phyloP scores from a whole-genome alignment of 2,329 filamentous ascomycete genomes.

The Xylariales sp. region DNA sequence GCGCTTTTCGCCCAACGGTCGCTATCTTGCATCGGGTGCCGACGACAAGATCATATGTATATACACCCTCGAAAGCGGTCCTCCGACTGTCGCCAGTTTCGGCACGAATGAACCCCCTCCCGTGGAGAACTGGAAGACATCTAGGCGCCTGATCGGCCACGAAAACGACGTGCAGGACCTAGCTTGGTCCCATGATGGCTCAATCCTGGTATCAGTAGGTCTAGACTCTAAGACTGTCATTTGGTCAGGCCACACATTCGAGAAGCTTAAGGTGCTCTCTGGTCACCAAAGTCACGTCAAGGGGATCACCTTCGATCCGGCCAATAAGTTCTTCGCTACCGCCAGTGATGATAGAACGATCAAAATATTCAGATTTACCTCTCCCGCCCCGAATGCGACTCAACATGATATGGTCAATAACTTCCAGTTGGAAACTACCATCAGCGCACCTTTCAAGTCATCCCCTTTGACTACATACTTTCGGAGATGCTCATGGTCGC shows the following conservation, averaged over 20 bases:
- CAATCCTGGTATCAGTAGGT: slow-evolving; percentile 90
- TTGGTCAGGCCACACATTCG: slow-evolving; percentile 97
- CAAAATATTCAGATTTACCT: slow-evolving; percentile 92
- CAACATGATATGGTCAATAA: slow-evolving; percentile 96
- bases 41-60: slow-evolving; percentile 99
- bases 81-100: slow-evolving; percentile 69
- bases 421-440: slow-evolving; percentile 90
- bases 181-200: slow-evolving; percentile 94
- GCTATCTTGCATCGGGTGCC: slow-evolving; percentile 92
- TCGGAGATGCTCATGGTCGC: slow-evolving; percentile 93
- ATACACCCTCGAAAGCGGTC: slow-evolving; percentile 81
- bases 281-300: slow-evolving; percentile 98
- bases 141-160: slow-evolving; percentile 87
- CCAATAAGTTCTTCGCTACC: slow-evolving; percentile 98
- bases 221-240: slow-evolving; percentile 97
- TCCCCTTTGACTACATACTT: slow-evolving; percentile 97
- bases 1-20: slow-evolving; percentile 90
- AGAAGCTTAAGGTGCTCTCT: slow-evolving; percentile 90
- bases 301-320: slow-evolving; percentile 95
- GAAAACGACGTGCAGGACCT: slow-evolving; percentile 98
- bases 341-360: slow-evolving; percentile 96
- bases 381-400: slow-evolving; percentile 84
- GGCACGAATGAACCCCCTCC: slow-evolving; percentile 85
- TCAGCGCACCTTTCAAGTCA: slow-evolving; percentile 74
- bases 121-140: slow-evolving; percentile 97